Evolutionary conservation across 2,329 filamentous ascomycete genomes (phyloP), one percentile per base, ranked within the genome.

Genomic region (Hyphodiscus sp.): DNA sequence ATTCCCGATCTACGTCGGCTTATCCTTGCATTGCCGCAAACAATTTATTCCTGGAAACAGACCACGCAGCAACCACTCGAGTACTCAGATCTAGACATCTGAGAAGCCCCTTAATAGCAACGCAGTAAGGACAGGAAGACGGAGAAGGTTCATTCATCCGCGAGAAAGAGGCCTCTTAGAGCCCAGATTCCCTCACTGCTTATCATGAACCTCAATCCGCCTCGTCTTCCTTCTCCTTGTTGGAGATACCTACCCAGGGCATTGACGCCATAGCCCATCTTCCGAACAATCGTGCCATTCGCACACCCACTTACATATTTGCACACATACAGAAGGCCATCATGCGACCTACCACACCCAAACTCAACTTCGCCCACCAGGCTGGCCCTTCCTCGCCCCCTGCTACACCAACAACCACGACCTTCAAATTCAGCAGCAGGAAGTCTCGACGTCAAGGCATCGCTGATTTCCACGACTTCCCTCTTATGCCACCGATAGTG

Each of bases 351-450:
- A 66, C 71, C 42, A 74, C 73, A 56, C 73, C 74, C 51, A 71
- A 72, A 55, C 68, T 75, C 60, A 70, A 70, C 41, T 63, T 64
- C 51, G 52, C 65, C 58, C 65, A 64, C 53, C 66, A 69, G 57
- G 63, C 68, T 59, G 69, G 71, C 53, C 74, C 73, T 50, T 72
- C 74, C 52, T 77, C 75, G 61, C 75, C 75, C 58, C 75, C 75
- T 42, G 73, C 74, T 48, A 76, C 74, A 42, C 75, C 75, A 49
- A 74, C 72, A 42, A 67, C 69, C 38, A 56, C 61, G 7, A 50
- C 54, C 15, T 62, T 68, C 45, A 69, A 69, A 51, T 69, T 70
- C 52, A 63, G 65, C 42, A 51, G 53, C 41, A 33, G 33, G 16
- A 62, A 59, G 26, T 61, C 49, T 33, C 59, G 61, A 10, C 60